Conservation (phyloP, 345 rosid species). For the Lepidium didymum region DNA sequence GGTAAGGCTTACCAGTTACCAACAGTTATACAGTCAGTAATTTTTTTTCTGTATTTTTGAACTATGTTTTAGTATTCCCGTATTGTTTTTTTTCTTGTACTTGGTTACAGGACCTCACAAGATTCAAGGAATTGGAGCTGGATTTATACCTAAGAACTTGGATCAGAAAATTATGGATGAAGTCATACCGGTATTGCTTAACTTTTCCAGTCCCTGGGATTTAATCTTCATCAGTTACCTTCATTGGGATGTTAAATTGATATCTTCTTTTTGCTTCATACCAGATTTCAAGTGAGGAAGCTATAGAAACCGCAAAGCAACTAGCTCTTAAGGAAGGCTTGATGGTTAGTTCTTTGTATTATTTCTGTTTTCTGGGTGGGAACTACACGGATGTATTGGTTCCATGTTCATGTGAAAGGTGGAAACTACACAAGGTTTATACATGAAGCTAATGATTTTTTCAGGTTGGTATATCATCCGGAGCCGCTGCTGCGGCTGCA, state of each 20-base stretch:
- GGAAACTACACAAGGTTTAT: neutral
- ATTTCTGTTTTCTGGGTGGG: neutral
- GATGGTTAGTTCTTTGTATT: slow-evolving; percentile 52
- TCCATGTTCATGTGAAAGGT: neutral
- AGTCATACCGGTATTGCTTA: slow-evolving; percentile 55
- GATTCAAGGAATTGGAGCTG: slow-evolving; percentile 99
- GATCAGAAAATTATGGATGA: slow-evolving; percentile 73
- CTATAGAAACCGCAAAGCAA: slow-evolving; percentile 89
- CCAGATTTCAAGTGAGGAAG: slow-evolving; percentile 50
- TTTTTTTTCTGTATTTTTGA: neutral
- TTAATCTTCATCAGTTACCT: neutral
- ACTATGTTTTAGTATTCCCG: neutral
- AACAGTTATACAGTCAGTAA: neutral
- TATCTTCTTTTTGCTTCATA: neutral
- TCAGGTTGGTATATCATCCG: slow-evolving; percentile 49
- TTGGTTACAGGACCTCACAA: slow-evolving; percentile 84
- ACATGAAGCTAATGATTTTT: neutral
- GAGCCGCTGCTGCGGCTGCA: slow-evolving; percentile 49
- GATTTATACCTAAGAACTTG: slow-evolving; percentile 83
- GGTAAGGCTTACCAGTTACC: slow-evolving; percentile 39
- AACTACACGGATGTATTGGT: neutral
- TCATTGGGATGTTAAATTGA: neutral
- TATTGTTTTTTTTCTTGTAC: neutral
- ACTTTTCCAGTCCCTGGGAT: neutral
- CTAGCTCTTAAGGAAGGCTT: slow-evolving; percentile 93